These are phyloP conservation scores for Phoma sp. DNA, from an alignment of 2,329 filamentous ascomycete species.

Conservation along the genomic window DNA sequence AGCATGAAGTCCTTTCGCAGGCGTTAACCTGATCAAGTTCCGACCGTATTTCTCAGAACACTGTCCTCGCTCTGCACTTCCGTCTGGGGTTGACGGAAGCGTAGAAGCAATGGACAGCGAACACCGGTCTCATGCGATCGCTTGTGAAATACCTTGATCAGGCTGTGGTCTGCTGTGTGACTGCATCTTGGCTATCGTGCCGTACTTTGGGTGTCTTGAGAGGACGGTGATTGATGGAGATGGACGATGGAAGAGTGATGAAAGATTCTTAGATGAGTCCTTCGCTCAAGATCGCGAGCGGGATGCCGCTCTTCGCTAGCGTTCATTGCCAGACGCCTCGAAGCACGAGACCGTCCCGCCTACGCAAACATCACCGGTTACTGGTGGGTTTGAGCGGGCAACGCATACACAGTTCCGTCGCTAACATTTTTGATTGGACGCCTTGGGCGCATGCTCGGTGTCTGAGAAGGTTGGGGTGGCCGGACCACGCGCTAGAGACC, in stretches of 20 bases:
- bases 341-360: slow-evolving; percentile 1
- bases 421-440: slow-evolving; percentile 3
- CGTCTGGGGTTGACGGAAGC: neutral
- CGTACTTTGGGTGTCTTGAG: slow-evolving; percentile 28
- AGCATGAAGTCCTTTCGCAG: slow-evolving; percentile 61
- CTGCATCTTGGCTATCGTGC: slow-evolving; percentile 33
- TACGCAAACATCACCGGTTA: neutral
- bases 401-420: neutral
- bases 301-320: slow-evolving; percentile 27
- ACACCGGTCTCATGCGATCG: slow-evolving; percentile 48
- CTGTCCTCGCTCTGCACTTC: neutral
- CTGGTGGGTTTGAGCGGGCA: slow-evolving; percentile 3
- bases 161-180: slow-evolving; percentile 40
- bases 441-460: neutral
- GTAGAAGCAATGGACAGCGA: slow-evolving; percentile 15
- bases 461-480: neutral
- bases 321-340: slow-evolving; percentile 3
- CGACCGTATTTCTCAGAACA: slow-evolving; percentile 61
- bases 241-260: neutral
- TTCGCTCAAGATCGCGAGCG: slow-evolving; percentile 15
- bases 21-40: slow-evolving; percentile 62
- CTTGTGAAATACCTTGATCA: slow-evolving; percentile 46
- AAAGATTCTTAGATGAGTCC: neutral
- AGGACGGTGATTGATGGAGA: neutral
- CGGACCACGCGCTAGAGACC: neutral